A percentile compares a stretch with the other conserved stretches of the same genome.
These are phyloP conservation scores for Aspergillus avenaceus DNA, from an alignment of 495 filamentous ascomycete genomes.

Conservation along the genomic window DNA sequence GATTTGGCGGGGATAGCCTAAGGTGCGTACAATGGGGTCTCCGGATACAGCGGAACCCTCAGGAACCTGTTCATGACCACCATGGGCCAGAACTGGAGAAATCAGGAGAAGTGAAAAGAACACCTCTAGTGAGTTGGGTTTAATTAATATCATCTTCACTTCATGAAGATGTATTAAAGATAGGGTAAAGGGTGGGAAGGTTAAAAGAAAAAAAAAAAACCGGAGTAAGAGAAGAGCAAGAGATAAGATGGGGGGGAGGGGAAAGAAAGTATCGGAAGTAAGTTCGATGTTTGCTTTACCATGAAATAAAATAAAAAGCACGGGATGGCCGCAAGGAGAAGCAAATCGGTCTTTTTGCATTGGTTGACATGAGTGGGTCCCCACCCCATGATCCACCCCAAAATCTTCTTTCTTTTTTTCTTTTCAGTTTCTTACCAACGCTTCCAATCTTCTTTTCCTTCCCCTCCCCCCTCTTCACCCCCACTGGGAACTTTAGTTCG, in stretches of 20 bases:
- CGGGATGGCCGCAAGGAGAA: not conserved
- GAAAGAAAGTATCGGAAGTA: too few relatives aligned
- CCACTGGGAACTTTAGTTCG: too few relatives aligned
- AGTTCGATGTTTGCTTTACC: too few relatives aligned
- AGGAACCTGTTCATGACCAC: slow-evolving; percentile 69
- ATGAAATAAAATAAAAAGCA: not conserved
- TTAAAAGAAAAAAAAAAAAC: slow-evolving; percentile 4
- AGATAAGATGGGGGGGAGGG: slow-evolving; percentile 10
- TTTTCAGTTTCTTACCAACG: not conserved
- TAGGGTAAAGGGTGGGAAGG: not conserved
- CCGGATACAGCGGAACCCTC: slow-evolving; percentile 71
- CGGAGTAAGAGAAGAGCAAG: not conserved
- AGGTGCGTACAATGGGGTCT: slow-evolving; percentile 74
- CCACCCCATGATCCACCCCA: not conserved
- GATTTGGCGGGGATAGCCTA: not conserved
- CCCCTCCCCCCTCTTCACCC: too few relatives aligned
- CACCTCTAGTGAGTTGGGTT: slow-evolving; percentile 6
- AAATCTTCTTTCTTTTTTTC: not conserved
- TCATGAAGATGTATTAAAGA: not conserved
- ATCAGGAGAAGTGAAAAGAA: slow-evolving; percentile 28
- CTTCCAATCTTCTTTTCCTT: too few relatives aligned
- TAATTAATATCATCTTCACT: slow-evolving; percentile 13
- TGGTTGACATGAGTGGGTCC: slow-evolving; percentile 10
- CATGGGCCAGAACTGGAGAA: slow-evolving; percentile 53
- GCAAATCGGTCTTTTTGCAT: slow-evolving; percentile 13